These are phyloP conservation scores for Caryopteris hybrid DNA, from an alignment of 305 asterid genomes.

Conservation along the genomic window DNA sequence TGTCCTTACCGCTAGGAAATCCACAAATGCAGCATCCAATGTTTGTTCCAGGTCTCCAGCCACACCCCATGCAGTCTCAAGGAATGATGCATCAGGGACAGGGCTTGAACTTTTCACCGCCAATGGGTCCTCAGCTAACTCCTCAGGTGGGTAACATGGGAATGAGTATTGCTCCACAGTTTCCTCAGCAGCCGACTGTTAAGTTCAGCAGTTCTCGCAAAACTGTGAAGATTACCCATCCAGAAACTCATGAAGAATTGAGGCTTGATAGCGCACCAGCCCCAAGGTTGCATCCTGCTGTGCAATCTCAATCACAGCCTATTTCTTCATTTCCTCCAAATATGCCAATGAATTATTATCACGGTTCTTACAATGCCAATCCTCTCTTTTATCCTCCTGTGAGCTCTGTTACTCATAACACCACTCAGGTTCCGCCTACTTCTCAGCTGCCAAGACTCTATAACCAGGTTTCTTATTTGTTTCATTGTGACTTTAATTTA, in stretches of 20 bases:
- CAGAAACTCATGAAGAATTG: slow-evolving; percentile 82
- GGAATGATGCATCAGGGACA: slow-evolving; percentile 84
- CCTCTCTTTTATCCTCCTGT: slow-evolving; percentile 37
- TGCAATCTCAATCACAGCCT: slow-evolving; percentile 60
- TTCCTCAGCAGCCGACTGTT: slow-evolving; percentile 59
- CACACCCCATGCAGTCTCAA: slow-evolving; percentile 71
- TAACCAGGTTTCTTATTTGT: slow-evolving; percentile 49
- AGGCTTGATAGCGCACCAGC: slow-evolving; percentile 64
- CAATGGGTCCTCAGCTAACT: slow-evolving; percentile 57
- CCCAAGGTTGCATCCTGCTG: slow-evolving; percentile 55
- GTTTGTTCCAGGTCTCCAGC: slow-evolving; percentile 66
- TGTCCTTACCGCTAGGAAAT: slow-evolving; percentile 59
- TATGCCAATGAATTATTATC: slow-evolving; percentile 41
- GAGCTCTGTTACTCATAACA: slow-evolving; percentile 46
- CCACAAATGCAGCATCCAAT: slow-evolving; percentile 59
- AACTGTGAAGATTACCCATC: slow-evolving; percentile 82
- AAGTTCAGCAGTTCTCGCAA: slow-evolving; percentile 48
- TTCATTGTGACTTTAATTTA: slow-evolving; percentile 10
- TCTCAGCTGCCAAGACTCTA: slow-evolving; percentile 54
- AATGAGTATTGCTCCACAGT: slow-evolving; percentile 54
- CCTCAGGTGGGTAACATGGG: slow-evolving; percentile 72
- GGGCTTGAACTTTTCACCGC: slow-evolving; percentile 54
- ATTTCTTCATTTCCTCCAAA: slow-evolving; percentile 54
- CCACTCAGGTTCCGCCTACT: slow-evolving; percentile 39
- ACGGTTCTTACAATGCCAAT: slow-evolving; percentile 48